phyloP scores from a whole-genome alignment of 106 monocot genomes.

The Dioscorea zingiberensis region DNA sequence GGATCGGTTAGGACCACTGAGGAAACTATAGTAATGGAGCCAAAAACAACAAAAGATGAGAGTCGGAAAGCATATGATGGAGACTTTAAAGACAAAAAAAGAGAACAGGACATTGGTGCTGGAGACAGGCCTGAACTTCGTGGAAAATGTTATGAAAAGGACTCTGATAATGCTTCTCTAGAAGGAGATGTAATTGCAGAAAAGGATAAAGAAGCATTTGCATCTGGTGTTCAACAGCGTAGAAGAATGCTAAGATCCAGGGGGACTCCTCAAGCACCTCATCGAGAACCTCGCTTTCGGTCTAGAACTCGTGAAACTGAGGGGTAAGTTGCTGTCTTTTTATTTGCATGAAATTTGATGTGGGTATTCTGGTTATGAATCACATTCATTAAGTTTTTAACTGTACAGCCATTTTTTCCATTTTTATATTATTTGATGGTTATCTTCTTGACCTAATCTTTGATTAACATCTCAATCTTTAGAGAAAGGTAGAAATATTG shows the following conservation, averaged over 20 bases:
- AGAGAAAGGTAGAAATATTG: too few species aligned
- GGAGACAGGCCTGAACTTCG: conserved; percentile 44
- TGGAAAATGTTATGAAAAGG: conserved; percentile 46
- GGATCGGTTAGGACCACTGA: conserved; percentile 36
- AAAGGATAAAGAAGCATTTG: conserved; percentile 66
- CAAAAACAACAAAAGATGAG: conserved; percentile 53
- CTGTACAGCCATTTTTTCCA: too few species aligned
- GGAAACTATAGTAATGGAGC: conserved; percentile 29
- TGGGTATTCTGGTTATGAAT: too few species aligned
- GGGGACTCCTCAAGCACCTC: conserved; percentile 40
- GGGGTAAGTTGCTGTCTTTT: conserved; percentile 37
- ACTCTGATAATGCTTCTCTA: conserved; percentile 43
- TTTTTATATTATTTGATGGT: too few species aligned
- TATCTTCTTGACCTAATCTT: too few species aligned
- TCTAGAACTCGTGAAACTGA: conserved; percentile 68
- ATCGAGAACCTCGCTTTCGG: conserved; percentile 70
- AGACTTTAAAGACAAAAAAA: conserved; percentile 55
- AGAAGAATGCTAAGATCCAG: conserved; percentile 63
- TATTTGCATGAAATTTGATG: too few species aligned
- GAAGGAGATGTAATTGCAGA: conserved; percentile 38
- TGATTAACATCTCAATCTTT: too few species aligned
- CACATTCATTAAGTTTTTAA: too few species aligned
- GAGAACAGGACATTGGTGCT: conserved; percentile 48
- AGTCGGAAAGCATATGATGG: conserved; percentile 42
- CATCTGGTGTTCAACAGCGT: conserved; percentile 54